Evolutionary conservation across 2,329 filamentous ascomycete genomes (phyloP), one percentile per base, ranked within the genome.

Genomic region (Nannizziopsis arthrosporioides): DNA sequence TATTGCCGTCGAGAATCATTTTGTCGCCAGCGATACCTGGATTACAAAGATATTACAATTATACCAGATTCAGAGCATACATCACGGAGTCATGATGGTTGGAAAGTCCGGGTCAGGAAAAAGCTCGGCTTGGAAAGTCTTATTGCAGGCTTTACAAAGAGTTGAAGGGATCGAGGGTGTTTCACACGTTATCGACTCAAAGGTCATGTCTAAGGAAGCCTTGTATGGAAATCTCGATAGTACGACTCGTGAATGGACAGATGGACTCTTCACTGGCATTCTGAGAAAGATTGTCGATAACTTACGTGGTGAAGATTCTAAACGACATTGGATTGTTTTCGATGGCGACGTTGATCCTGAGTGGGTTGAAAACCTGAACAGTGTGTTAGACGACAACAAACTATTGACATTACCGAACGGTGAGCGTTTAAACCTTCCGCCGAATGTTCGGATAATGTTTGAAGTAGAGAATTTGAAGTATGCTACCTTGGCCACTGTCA

Each of bases 61-160:
- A 2, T 96, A 94, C 64, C 92, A 99, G 65, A 99, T 99, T 54
- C 92, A 96, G 66, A 85, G 82, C 55, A 88, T 98, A 50, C 92
- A 99, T 61, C 92, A 99, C 58, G 92, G 92, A 82, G 92, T 99
- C 22, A 99, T 99, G 93, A 96, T 98, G 92, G 92, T 99, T 8
- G 92, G 92, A 54, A 88, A 86, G 61, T 95, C 93, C 27, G 92
- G 93, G n/a, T 84, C 90, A 40, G 93, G 93, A 62, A 99, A 99
- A 70, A 95, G 92, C 36, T 81, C 85, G 1, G 85, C 92, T 4
- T 99, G 93, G 92, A 88, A 85, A 60, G 80, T 94, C 37, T 74
- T 99, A 44, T 76, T 98, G 15, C 85, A 93, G 59, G 92, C 93
- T 12, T 70, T 98, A 50, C 90, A 96, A 59, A 81, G 84, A 59